Evolutionary conservation across 2,329 filamentous ascomycete species (phyloP).

Genomic region (Emmonsiellopsis sp.): DNA sequence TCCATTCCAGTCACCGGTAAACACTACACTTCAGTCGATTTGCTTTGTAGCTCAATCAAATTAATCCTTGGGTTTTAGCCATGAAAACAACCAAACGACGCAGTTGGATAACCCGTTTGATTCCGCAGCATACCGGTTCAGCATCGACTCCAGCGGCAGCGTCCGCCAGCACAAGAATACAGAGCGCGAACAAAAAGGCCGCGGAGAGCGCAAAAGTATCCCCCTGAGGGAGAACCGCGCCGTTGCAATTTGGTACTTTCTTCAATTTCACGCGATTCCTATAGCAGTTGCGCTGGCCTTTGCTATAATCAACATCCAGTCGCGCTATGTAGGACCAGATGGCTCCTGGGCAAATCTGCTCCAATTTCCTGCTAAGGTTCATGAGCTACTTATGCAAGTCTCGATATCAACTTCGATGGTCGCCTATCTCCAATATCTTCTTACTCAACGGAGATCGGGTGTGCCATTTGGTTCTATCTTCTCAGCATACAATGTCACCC

Average conservation of each 20-base stretch:
- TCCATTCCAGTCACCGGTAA: no score
- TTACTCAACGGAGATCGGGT: not conserved
- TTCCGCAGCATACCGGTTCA: not conserved
- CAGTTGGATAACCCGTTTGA: no score
- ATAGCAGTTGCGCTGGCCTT: not conserved
- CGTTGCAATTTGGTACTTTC: not conserved
- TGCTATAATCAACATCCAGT: not conserved
- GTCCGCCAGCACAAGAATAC: not conserved
- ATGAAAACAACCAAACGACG: no score
- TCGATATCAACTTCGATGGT: not conserved
- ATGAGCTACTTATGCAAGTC: conserved; percentile 2
- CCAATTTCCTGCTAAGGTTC: conserved; percentile 2
- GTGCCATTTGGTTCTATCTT: conserved; percentile 6
- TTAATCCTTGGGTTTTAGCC: no score
- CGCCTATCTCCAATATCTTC: conserved; percentile 2
- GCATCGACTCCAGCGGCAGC: not conserved
- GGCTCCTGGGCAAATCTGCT: not conserved
- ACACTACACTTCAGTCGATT: no score
- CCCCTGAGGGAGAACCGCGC: not conserved
- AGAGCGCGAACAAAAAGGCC: not conserved
- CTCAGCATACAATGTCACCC: conserved; percentile 5
- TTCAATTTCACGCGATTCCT: not conserved
- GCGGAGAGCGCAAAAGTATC: not conserved
- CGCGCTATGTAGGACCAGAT: not conserved
- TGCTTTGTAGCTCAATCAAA: no score